These are phyloP conservation scores for Dendrobium nobile DNA, from an alignment of 106 monocot genomes.

Conservation along the genomic window DNA sequence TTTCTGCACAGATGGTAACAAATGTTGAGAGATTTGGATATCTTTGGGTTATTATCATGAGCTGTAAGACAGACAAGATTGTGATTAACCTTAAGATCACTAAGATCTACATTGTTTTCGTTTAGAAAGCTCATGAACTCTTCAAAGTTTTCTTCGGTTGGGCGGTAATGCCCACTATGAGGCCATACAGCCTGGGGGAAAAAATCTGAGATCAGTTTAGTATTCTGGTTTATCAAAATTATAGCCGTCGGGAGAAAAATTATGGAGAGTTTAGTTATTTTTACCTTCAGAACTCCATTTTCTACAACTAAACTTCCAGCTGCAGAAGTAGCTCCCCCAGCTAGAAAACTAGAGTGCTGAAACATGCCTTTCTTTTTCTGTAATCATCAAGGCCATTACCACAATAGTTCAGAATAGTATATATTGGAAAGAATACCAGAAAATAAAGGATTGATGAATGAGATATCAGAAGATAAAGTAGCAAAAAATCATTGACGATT, in stretches of 20 bases:
- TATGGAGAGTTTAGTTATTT: neutral
- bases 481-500: no score
- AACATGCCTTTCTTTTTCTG: conserved; percentile 77
- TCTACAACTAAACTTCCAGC: conserved; percentile 70
- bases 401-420: neutral
- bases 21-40: no score
- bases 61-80: neutral
- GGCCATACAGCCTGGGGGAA: conserved; percentile 70
- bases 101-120: conserved; percentile 71
- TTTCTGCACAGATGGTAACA: neutral
- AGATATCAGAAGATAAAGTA: no score
- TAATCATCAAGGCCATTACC: neutral
- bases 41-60: neutral
- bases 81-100: conserved; percentile 55
- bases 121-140: conserved; percentile 67
- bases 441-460: no score
- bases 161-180: conserved; percentile 85
- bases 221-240: neutral
- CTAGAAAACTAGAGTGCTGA: conserved; percentile 90
- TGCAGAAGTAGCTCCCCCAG: conserved; percentile 85
- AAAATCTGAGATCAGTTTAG: neutral
- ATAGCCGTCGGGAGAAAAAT: neutral
- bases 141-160: conserved; percentile 71
- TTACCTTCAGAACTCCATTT: conserved; percentile 66
- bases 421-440: neutral